phyloP scores from a whole-genome alignment of 2,329 filamentous ascomycete species.

The Nemania serpens region DNA sequence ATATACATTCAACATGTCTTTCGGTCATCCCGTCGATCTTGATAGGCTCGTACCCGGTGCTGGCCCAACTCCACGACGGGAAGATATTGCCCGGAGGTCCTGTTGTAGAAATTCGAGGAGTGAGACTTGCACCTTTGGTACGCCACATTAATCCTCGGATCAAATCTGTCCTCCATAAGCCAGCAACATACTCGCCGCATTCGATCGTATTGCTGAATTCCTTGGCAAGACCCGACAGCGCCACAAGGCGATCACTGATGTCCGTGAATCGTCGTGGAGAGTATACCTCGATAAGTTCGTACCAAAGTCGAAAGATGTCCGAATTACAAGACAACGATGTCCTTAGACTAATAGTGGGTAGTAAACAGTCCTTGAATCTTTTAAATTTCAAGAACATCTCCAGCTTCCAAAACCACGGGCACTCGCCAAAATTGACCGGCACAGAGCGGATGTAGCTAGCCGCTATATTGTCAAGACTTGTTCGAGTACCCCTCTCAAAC shows the following conservation, averaged over 20 bases:
- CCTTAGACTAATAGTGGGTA: not conserved
- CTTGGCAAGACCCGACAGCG: not conserved
- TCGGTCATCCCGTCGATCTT: not conserved
- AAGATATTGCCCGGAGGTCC: not conserved
- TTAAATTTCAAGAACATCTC: not conserved
- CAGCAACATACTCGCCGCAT: constrained; percentile 1
- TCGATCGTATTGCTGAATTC: not conserved
- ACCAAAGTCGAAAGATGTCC: not conserved
- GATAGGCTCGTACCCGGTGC: not conserved
- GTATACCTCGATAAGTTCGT: constrained; percentile 1
- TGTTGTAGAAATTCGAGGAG: not conserved
- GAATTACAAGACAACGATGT: not conserved
- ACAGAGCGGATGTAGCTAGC: not conserved
- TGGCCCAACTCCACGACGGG: not conserved
- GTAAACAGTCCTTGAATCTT: not conserved
- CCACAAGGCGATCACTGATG: not conserved
- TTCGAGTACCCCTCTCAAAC: not conserved
- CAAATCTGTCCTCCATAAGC: not conserved
- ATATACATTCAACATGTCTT: not conserved
- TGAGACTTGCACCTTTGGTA: not conserved
- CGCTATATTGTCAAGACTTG: not conserved
- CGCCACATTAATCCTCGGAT: not conserved
- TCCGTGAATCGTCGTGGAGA: not conserved
- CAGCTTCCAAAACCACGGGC: not conserved
- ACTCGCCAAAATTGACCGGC: too few relatives aligned